Evolutionary conservation across 208 protist genomes (phyloP), one percentile per base, ranked within the genome.

Genomic region (Trypanosomatidae sp.): DNA sequence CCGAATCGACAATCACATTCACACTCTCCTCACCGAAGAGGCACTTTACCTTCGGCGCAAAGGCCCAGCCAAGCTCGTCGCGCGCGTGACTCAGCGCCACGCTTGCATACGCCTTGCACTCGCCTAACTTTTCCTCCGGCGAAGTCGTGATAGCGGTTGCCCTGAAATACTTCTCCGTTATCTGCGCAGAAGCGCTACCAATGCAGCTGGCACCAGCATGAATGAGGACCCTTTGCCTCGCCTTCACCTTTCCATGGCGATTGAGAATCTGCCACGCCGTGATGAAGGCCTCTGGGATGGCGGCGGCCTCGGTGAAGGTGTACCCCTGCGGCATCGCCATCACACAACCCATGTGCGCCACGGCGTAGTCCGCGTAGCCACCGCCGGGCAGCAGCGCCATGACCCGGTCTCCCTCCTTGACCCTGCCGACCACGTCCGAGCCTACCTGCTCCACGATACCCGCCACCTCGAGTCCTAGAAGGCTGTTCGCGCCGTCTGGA

Each of bases 241-340:
- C 55, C 75, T 86, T 60, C 58, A 93, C 70, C 44, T 92, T 78
- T 8, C 85, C 92, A 67, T 94, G 83, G 33, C 83, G 69, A 43
- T 91, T 84, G 41, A 98, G 81, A 25, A 82, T 70, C 81, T 98
- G 95, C 84, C 87, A 98, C 43, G 95, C 97, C 13, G 95, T 98
- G n/a, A 98, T 64, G 75, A 95, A 98, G 12, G 86, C 81, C 81
- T 98, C 97, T 7, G 97, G 95, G 30, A 98, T 89, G 28, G 86
- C 87, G 49, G 94, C 90, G 10, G 95, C 94, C 67, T 96, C 80
- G 7, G 82, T 86, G 79, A 97, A 95, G 2, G 76, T 84, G 59
- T 95, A 88, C 56, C 90, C 84, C 28, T 93, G 75, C 12, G 95
- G 95, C 33, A 95, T 90, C 44, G 79, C 73, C 88, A 98, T 92